A percentile compares a stretch with the other conserved stretches of the same genome.
phyloP scores from a whole-genome alignment of 2,329 filamentous ascomycete genomes.

The Blumeria graminis region DNA sequence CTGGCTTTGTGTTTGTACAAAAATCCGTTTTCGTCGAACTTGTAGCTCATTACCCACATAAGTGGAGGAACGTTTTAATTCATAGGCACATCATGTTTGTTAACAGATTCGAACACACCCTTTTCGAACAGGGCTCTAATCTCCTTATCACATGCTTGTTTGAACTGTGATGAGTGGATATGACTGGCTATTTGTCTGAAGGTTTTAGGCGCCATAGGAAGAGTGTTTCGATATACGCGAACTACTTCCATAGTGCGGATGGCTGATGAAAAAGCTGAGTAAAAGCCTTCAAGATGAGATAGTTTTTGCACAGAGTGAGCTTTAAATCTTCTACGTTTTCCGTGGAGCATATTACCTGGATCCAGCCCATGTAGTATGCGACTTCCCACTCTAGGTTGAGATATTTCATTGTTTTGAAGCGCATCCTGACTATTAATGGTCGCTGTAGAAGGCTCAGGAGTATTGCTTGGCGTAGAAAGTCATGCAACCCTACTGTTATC shows the following conservation, averaged over 20 bases:
- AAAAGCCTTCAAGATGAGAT: no score
- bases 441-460: no score
- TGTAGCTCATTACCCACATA: slow-evolving; percentile 12
- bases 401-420: background rate
- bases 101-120: no score
- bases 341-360: background rate
- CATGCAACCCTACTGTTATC: no score
- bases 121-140: no score
- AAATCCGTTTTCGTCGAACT: slow-evolving; percentile 10
- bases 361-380: background rate
- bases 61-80: background rate
- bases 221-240: background rate
- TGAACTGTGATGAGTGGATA: no score
- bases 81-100: background rate
- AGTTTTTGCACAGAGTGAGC: background rate
- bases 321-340: background rate
- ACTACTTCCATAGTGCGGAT: background rate
- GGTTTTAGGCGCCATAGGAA: background rate
- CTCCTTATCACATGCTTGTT: no score
- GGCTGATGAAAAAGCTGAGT: background rate
- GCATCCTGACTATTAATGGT: no score
- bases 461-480: background rate
- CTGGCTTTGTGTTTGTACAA: slow-evolving; percentile 9
- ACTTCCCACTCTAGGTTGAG: background rate
- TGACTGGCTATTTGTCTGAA: background rate